These are phyloP conservation scores for Heterobasidion parviporum DNA, from an alignment of 1,284 basidiomycete species.

Conservation along the genomic window DNA sequence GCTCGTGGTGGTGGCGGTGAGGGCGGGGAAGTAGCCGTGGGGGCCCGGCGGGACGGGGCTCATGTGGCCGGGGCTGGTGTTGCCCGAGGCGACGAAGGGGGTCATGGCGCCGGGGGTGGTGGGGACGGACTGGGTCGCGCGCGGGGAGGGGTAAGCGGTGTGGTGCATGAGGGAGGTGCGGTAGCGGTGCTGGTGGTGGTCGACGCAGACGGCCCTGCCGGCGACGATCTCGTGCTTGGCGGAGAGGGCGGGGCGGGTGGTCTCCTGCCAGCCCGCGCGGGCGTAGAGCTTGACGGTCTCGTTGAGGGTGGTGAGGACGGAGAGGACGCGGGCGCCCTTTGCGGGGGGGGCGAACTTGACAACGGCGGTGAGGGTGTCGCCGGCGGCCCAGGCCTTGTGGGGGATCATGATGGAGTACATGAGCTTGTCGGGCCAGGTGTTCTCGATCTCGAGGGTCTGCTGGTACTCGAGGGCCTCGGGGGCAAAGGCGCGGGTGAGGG, in stretches of 20 bases:
- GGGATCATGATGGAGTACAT: slow-evolving; percentile 86
- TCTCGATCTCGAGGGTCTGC: slow-evolving; percentile 90
- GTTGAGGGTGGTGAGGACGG: slow-evolving; percentile 62
- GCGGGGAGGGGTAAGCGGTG: slow-evolving; percentile 5
- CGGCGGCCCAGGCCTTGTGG: slow-evolving; percentile 87
- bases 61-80: not conserved
- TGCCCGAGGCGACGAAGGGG: not conserved
- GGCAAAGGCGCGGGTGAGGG: slow-evolving; percentile 67
- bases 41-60: not conserved
- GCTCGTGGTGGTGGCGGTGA: not conserved
- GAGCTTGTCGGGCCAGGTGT: slow-evolving; percentile 93
- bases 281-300: slow-evolving; percentile 67
- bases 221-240: slow-evolving; percentile 66
- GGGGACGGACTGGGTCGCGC: slow-evolving; percentile 14
- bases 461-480: slow-evolving; percentile 88
- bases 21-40: not conserved
- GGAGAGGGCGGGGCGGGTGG: slow-evolving; percentile 54
- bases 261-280: slow-evolving; percentile 49
- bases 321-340: slow-evolving; percentile 75
- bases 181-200: slow-evolving; percentile 26
- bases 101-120: slow-evolving; percentile 6
- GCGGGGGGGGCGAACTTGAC: slow-evolving; percentile 83
- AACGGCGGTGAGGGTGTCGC: slow-evolving; percentile 73
- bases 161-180: slow-evolving; percentile 21
- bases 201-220: slow-evolving; percentile 46